Conservation (phyloP, 2,329 filamentous ascomycete genomes). For the Aspergillus japonicus region DNA sequence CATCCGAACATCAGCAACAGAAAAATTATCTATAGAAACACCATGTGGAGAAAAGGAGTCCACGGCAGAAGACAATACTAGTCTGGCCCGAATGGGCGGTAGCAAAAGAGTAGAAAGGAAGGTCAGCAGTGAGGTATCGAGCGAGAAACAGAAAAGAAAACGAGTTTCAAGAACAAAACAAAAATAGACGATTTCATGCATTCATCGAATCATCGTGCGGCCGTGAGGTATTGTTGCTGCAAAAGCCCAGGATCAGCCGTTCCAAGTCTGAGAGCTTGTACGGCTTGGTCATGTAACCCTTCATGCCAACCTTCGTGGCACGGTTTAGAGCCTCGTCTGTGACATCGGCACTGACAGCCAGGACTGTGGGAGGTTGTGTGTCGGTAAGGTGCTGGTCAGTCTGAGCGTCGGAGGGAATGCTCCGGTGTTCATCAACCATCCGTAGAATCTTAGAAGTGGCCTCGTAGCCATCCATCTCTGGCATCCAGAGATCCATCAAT, state of each 20-base stretch:
- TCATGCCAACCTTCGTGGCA: slow-evolving; percentile 63
- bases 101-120: slow-evolving; percentile 9
- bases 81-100: not conserved
- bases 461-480: slow-evolving; percentile 69
- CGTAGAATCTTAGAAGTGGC: slow-evolving; percentile 63
- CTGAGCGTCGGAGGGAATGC: slow-evolving; percentile 18
- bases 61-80: not conserved
- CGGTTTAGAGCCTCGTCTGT: slow-evolving; percentile 62
- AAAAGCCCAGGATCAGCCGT: slow-evolving; percentile 55
- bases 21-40: slow-evolving; percentile 9
- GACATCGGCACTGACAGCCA: slow-evolving; percentile 67
- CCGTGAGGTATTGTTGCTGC: slow-evolving; percentile 23
- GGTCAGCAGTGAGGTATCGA: slow-evolving; percentile 11
- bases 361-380: slow-evolving; percentile 44
- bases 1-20: slow-evolving; percentile 3
- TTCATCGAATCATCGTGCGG: slow-evolving; percentile 19
- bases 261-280: slow-evolving; percentile 64
- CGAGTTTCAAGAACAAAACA: slow-evolving; percentile 2
- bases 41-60: slow-evolving; percentile 2
- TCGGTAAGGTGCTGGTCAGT: not conserved
- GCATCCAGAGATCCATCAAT: slow-evolving; percentile 77
- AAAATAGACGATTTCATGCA: slow-evolving; percentile 16
- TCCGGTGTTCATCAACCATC: slow-evolving; percentile 46
- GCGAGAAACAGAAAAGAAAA: slow-evolving; percentile 3
- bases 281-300: slow-evolving; percentile 67